Base-by-base conservation (phyloP, 2,329 filamentous ascomycete genomes). In the Fusarium sp. region DNA sequence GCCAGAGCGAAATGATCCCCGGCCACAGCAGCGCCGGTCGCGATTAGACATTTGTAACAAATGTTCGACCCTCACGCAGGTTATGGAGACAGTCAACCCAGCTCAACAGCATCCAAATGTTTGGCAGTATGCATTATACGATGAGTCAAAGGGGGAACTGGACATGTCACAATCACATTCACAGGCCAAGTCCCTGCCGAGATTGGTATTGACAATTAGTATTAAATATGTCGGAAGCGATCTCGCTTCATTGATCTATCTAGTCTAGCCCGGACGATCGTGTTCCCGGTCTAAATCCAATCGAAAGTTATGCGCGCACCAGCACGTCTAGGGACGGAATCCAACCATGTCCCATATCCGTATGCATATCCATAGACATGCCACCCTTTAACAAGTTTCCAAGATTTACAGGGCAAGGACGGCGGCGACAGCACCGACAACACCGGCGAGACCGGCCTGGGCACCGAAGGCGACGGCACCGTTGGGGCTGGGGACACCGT, bases 171-270 rank as follows among this genome's bases (percentile, higher is more conserved):
- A 52, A 20, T 48, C 59, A 54, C 43, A 61, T 57, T 56, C 64
- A 72, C 48, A 32, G 30, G n/a, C 18, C 35, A n/a, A n/a, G 14
- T 25, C 10, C 30, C 16, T 16, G n/a, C 48, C 23, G 34, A 41
- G 59, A 63, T 54, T 67, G 64, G 63, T 77, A 66, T 77, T 66
- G 68, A 75, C 68, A 65, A 78, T 78, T 78, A 78, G 64, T 71
- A 78, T 78, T 78, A 78, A 57, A 78, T 74, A 67, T 76, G 71
- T 64, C 61, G 58, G 72, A 77, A 77, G 74, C 69, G 59, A 50
- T 63, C 30, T 56, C 27, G 73, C 76, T 75, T 72, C 75, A 73
- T 70, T 71, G 67, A 66, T 67, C 71, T 74, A 72, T 70, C 74
- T 75, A 65, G 58, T 64, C 68, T 68, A 72, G 68, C 61, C 73